phyloP scores from a whole-genome alignment of 176 grass and related monocot genomes.

The Paspalum vaginatum region DNA sequence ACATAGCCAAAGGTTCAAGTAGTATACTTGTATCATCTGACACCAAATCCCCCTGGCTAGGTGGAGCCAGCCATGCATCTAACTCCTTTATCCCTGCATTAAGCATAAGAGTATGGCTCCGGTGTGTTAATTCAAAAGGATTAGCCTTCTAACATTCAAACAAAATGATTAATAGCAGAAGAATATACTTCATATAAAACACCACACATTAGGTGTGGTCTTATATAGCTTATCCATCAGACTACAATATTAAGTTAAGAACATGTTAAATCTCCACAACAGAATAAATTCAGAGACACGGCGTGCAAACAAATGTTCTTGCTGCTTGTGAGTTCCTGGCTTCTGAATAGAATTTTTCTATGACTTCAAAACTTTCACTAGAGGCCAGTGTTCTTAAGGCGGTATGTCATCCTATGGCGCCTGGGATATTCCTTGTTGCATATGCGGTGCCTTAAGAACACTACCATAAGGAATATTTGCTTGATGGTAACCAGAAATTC shows the following conservation, averaged over 20 bases:
- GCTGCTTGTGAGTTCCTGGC: too few relatives aligned
- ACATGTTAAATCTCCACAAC: background rate
- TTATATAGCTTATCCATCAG: background rate
- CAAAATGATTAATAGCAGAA: background rate
- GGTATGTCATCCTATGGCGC: too few relatives aligned
- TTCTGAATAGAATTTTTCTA: too few relatives aligned
- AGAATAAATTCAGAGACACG: background rate
- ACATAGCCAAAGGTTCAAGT: background rate
- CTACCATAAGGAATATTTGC: too few relatives aligned
- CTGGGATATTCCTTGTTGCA: too few relatives aligned
- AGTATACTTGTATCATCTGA: conserved; percentile 92
- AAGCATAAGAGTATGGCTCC: background rate
- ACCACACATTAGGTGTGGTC: background rate
- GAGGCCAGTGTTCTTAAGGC: too few relatives aligned
- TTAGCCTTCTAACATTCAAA: conserved; percentile 13
- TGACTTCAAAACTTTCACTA: too few relatives aligned
- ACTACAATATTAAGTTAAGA: background rate
- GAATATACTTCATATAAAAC: background rate
- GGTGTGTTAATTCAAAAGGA: background rate
- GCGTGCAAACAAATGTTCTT: too few relatives aligned
- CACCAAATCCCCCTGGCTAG: conserved; percentile 94
- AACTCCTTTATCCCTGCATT: conserved; percentile 94
- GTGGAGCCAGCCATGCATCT: conserved; percentile 87
- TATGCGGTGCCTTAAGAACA: too few relatives aligned
- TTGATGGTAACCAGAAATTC: too few relatives aligned